These are phyloP conservation scores for Phytophthora melonis DNA, from an alignment of 352 stramenopile species.

Conservation along the genomic window DNA sequence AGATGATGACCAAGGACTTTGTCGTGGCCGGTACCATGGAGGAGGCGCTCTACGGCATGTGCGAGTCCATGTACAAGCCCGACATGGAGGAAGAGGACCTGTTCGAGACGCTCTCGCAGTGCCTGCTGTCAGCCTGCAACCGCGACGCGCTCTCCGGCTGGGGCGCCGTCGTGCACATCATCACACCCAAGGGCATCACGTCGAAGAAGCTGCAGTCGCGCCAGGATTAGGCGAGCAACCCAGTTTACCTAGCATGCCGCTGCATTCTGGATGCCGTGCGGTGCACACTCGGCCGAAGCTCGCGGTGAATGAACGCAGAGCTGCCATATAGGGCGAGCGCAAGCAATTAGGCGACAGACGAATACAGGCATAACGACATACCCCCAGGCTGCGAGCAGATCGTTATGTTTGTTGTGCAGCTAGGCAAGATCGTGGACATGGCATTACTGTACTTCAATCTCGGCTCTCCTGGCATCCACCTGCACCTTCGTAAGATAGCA, in stretches of 20 bases:
- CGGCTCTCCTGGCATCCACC: too few relatives aligned
- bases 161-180: conserved; percentile 99
- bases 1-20: conserved; percentile 97
- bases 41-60: conserved; percentile 99
- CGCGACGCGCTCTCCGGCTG: conserved; percentile 98
- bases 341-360: conserved; percentile 13
- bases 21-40: conserved; percentile 98
- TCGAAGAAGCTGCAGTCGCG: conserved; percentile 87
- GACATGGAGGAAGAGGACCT: conserved; percentile 96
- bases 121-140: conserved; percentile 97
- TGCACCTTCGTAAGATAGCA: too few relatives aligned
- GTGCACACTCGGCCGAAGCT: not conserved
- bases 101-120: conserved; percentile 99
- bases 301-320: conserved; percentile 7
- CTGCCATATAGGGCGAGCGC: not conserved
- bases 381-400: not conserved
- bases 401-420: not conserved
- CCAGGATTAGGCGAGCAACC: conserved; percentile 64
- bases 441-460: too few relatives aligned
- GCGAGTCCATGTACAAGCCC: conserved; percentile 97
- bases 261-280: conserved; percentile 11
- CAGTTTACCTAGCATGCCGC: conserved; percentile 4
- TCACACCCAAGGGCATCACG: conserved; percentile 89
- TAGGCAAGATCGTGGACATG: not conserved
- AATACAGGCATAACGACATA: conserved; percentile 1